Evolutionary conservation across 1,139 yeast genomes (phyloP), one percentile per base, ranked within the genome.

Genomic region (Diutina ranongensis): DNA sequence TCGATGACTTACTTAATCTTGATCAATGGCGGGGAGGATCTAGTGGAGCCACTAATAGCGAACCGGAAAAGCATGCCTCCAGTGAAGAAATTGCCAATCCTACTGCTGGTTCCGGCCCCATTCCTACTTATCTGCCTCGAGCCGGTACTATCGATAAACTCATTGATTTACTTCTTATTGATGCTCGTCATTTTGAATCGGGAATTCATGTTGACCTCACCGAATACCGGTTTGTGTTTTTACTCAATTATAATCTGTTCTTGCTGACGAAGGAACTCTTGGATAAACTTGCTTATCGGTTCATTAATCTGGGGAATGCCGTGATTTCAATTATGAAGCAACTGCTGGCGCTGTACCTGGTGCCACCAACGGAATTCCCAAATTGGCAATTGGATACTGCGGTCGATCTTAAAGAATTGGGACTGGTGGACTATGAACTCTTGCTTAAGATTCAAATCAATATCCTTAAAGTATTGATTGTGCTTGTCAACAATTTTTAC

Each of bases 391-490:
- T 63, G 22, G 74, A 70, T 49, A 55, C 60, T 1, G 54, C 59
- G 4, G 64, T 67, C 19, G 65, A 68, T 47, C 55, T 69, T 48
- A 58, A 59, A 38, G 67, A 63, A 35, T 58, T 69, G 46, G 76
- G 75, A 0, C 70, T 67, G 40, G 73, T 71, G 33, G 74, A 71
- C 51, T 70, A 83, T 67, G 77, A 56, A 67, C 74, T 64, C 68
- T 79, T 59, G 73, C 80, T 53, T 74, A 67, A 82, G 57, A 84
- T 88, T 47, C 95, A 88, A 57, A 73, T 83, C 46, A 94, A 94
- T 45, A 79, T 88, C 40, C 67, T 88, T 51, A 94, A 86, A 57
- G 86, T 88, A 1, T 67, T 87, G 49, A 75, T 80, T 45, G 74
- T 82, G 36, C 72, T 94, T 62, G 76, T 87, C 21, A 74, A 78